Evolutionary conservation across 371 early-diverging fungal genomes (phyloP).

Genomic region (Mortierella polycephala): DNA sequence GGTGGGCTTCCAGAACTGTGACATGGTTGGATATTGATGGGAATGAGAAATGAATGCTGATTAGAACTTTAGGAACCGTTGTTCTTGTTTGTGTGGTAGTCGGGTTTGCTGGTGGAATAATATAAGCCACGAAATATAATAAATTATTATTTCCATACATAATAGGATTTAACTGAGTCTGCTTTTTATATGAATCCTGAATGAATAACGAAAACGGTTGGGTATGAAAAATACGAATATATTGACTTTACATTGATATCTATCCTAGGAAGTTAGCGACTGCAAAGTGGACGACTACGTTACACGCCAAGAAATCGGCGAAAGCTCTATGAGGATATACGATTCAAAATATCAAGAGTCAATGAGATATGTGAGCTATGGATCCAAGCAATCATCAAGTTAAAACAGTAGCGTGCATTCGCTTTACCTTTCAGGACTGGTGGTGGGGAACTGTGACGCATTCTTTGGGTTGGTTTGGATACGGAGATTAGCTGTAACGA

Average conservation of each 20-base stretch:
- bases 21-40: constrained; percentile 26
- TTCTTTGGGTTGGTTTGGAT: constrained; percentile 82
- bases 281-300: constrained; percentile 76
- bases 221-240: background rate
- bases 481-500: constrained; percentile 63
- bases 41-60: background rate
- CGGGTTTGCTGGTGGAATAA: background rate
- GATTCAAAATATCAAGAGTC: background rate
- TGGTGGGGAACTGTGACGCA: constrained; percentile 58
- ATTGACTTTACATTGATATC: constrained; percentile 17
- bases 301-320: constrained; percentile 80
- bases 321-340: constrained; percentile 64
- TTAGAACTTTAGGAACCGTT: no score
- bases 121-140: background rate
- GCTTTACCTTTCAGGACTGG: constrained; percentile 67
- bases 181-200: no score
- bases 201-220: no score
- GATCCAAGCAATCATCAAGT: background rate
- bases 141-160: background rate
- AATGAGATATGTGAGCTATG: background rate
- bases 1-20: constrained; percentile 54
- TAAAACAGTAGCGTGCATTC: background rate
- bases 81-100: background rate
- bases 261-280: constrained; percentile 84
- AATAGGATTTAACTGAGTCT: background rate